Percentiles rank a stretch among this genome's conserved stretches.
phyloP scores from a whole-genome alignment of 768 basidiomycete genomes.

The Termitomyces sp. region DNA sequence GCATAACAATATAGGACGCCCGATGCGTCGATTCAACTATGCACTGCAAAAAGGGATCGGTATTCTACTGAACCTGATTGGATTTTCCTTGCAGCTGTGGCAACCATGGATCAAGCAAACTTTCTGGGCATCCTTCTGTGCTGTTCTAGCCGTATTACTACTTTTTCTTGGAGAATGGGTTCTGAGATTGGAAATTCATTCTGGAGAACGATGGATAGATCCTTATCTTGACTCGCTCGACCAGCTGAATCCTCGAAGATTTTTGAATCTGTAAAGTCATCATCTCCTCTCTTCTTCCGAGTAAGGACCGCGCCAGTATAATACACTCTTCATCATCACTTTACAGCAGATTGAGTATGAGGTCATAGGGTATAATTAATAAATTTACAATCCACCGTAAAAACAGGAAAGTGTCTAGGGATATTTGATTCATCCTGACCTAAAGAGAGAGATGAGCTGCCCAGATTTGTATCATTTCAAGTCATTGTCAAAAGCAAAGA shows the following conservation, averaged over 20 bases:
- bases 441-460: too few species aligned
- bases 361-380: too few species aligned
- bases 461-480: too few species aligned
- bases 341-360: too few species aligned
- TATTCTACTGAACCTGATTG: not conserved
- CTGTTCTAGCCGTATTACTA: not conserved
- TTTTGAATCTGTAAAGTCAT: not conserved
- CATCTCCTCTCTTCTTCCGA: too few species aligned
- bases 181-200: not conserved
- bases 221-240: not conserved
- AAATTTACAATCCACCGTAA: too few species aligned
- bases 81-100: not conserved
- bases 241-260: not conserved
- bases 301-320: too few species aligned
- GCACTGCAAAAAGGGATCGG: not conserved
- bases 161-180: not conserved
- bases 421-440: too few species aligned
- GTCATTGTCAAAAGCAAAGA: too few species aligned
- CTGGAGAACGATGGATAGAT: not conserved
- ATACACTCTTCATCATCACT: too few species aligned
- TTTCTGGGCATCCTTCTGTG: not conserved
- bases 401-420: too few species aligned
- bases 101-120: not conserved
- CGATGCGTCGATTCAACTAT: not conserved
- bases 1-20: not conserved